Conservation (phyloP, 208 protist species). For the Trypanosoma boissoni region DNA sequence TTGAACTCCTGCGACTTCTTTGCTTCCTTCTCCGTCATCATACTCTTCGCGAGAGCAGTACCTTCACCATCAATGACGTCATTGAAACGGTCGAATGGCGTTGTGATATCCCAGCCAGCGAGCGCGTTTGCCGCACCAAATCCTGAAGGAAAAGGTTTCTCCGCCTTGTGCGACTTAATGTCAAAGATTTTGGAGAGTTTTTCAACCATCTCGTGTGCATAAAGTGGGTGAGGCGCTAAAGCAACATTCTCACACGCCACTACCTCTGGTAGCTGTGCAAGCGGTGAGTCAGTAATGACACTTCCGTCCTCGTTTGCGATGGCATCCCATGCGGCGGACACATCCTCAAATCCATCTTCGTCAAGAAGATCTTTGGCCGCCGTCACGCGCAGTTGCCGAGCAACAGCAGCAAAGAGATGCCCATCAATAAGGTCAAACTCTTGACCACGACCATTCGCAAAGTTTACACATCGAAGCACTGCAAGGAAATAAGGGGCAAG, state of each 20-base stretch:
- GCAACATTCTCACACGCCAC: constrained; percentile 20
- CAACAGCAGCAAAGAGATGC: constrained; percentile 59
- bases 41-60: constrained; percentile 45
- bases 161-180: constrained; percentile 38
- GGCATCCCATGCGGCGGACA: constrained; percentile 44
- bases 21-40: constrained; percentile 62
- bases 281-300: constrained; percentile 30
- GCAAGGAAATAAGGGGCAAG: constrained; percentile 60
- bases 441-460: constrained; percentile 36
- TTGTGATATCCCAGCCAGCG: constrained; percentile 64
- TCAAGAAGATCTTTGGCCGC: constrained; percentile 52
- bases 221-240: constrained; percentile 42
- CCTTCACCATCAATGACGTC: constrained; percentile 69
- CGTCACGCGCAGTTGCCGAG: constrained; percentile 38
- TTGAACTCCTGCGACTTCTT: constrained; percentile 49
- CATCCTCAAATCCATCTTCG: constrained; percentile 46
- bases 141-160: constrained; percentile 40
- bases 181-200: constrained; percentile 58
- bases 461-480: constrained; percentile 41
- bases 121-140: constrained; percentile 79
- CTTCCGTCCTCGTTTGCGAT: constrained; percentile 30
- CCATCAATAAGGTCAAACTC: constrained; percentile 82
- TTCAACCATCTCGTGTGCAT: constrained; percentile 81
- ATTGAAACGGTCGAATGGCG: constrained; percentile 76
- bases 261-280: constrained; percentile 49